These are phyloP conservation scores for Cucumis hystrix DNA, from an alignment of 306 rosid species.

Conservation along the genomic window DNA sequence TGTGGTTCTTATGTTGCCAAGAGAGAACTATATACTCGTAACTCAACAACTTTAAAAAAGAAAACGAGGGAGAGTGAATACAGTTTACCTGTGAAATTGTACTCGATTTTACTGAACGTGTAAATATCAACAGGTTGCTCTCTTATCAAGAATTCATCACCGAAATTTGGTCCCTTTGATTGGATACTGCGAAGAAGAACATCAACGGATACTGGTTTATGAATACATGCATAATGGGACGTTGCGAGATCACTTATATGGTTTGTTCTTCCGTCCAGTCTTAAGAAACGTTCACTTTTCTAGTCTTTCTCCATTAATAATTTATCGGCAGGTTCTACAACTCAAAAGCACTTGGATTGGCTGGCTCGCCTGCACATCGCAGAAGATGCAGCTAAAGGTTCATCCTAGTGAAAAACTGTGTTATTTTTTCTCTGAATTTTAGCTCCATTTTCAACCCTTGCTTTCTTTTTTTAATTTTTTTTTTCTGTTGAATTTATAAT, in stretches of 20 bases:
- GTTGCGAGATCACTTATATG: constrained; percentile 71
- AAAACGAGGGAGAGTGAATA: background rate
- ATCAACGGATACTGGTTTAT: constrained; percentile 70
- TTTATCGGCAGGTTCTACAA: constrained; percentile 37
- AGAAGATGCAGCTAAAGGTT: constrained; percentile 97
- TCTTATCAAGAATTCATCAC: constrained; percentile 91
- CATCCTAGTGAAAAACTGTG: background rate
- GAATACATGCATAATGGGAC: constrained; percentile 98
- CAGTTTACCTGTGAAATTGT: constrained; percentile 2
- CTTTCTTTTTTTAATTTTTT: background rate
- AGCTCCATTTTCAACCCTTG: constrained; percentile 1
- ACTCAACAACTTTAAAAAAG: background rate
- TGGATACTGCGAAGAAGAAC: constrained; percentile 91
- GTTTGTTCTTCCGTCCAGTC: constrained; percentile 24
- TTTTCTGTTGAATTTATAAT: constrained; percentile 1
- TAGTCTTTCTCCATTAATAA: constrained; percentile 10
- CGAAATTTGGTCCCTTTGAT: constrained; percentile 93
- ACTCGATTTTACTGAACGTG: background rate
- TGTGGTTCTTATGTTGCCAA: background rate
- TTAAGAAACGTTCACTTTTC: background rate
- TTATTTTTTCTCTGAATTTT: constrained; percentile 12
- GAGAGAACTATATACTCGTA: background rate
- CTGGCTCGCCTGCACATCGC: constrained; percentile 70
- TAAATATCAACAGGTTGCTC: constrained; percentile 60
- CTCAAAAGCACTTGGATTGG: constrained; percentile 59